Conservation (phyloP, 208 protist species). For the Angomonas desouzai region DNA sequence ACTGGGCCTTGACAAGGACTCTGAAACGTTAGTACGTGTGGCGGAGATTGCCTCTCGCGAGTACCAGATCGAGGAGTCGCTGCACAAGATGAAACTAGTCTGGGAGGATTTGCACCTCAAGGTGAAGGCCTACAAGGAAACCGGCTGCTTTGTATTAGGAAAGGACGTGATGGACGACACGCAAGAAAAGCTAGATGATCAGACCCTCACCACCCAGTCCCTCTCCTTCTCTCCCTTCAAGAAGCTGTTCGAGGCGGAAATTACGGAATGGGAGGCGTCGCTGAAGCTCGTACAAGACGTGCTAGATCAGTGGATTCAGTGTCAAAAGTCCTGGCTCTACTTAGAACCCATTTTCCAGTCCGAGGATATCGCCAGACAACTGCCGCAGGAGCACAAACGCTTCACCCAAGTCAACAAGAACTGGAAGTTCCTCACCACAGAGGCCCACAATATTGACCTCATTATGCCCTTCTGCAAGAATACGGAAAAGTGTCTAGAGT, state of each 20-base stretch:
- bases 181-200: conserved; percentile 95
- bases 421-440: conserved; percentile 90
- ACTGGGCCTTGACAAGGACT: conserved; percentile 73
- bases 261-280: conserved; percentile 88
- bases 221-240: conserved; percentile 96
- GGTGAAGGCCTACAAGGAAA: conserved; percentile 86
- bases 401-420: conserved; percentile 94
- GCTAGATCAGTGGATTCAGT: conserved; percentile 93
- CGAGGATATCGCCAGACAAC: conserved; percentile 94
- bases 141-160: conserved; percentile 90
- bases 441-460: conserved; percentile 77
- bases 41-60: conserved; percentile 95
- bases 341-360: conserved; percentile 97
- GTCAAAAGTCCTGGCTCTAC: conserved; percentile 96
- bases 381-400: conserved; percentile 92
- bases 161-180: conserved; percentile 90
- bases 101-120: conserved; percentile 90
- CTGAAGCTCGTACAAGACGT: conserved; percentile 89
- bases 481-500: conserved; percentile 75
- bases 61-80: conserved; percentile 92
- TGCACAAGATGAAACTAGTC: conserved; percentile 92
- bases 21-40: conserved; percentile 85
- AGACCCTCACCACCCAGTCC: conserved; percentile 95
- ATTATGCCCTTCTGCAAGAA: conserved; percentile 80
- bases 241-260: conserved; percentile 94